Conservation (phyloP, 495 filamentous ascomycete genomes). For the Penicillium parvum region DNA sequence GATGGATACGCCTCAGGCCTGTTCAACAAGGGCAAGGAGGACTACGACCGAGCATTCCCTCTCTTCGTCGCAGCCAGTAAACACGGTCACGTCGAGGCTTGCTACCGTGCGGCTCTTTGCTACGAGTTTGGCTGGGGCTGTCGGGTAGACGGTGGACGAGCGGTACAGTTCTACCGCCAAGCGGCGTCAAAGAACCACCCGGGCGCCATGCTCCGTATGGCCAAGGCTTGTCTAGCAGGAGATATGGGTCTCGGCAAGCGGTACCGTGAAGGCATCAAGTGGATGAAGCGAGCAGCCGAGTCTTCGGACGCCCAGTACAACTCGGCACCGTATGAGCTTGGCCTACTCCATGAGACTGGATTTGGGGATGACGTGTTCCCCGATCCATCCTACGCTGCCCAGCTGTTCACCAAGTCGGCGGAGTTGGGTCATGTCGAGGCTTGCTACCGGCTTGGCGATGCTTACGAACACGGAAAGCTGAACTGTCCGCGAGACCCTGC, state of each 20-base stretch:
- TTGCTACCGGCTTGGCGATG: conserved; percentile 83
- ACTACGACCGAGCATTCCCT: conserved; percentile 84
- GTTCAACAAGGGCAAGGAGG: conserved; percentile 87
- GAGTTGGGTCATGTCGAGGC: conserved; percentile 87
- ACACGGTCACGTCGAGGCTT: conserved; percentile 95
- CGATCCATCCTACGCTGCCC: conserved; percentile 85
- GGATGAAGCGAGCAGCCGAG: conserved; percentile 91
- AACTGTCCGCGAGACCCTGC: conserved; percentile 87
- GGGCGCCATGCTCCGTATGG: conserved; percentile 88
- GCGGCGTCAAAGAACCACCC: conserved; percentile 92
- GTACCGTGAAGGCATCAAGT: conserved; percentile 92
- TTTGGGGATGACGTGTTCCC: conserved; percentile 89
- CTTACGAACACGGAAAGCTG: conserved; percentile 89
- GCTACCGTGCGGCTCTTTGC: conserved; percentile 87
- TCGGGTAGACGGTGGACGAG: conserved; percentile 80
- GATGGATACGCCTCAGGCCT: conserved; percentile 93
- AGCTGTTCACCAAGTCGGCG: conserved; percentile 90
- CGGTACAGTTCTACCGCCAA: conserved; percentile 86
- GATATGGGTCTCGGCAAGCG: conserved; percentile 80
- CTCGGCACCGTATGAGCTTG: conserved; percentile 86
- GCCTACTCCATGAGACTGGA: conserved; percentile 78
- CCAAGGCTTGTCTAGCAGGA: conserved; percentile 80
- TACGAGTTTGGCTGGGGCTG: conserved; percentile 99
- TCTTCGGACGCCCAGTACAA: conserved; percentile 89
- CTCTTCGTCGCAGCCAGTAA: conserved; percentile 93